phyloP scores from a whole-genome alignment of 257 asterid species.

The Haberlea rhodopensis region DNA sequence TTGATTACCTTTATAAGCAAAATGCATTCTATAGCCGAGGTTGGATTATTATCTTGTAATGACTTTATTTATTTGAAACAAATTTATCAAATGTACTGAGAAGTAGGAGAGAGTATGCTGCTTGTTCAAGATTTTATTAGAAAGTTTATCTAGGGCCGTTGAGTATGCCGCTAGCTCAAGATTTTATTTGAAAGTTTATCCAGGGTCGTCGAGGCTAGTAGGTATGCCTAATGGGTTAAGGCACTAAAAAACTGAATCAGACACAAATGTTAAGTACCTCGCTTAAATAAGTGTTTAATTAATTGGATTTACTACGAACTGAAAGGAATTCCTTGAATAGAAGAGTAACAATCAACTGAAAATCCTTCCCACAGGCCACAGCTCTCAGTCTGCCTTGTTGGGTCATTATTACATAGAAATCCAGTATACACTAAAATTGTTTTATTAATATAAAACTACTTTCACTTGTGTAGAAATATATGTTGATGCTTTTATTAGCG shows the following conservation, averaged over 20 bases:
- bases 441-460: no score
- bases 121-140: not conserved
- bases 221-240: not conserved
- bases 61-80: no score
- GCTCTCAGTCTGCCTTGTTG: not conserved
- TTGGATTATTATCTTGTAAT: no score
- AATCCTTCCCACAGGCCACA: not conserved
- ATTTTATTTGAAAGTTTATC: no score
- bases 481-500: slow-evolving; percentile 17
- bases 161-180: not conserved
- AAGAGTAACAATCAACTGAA: not conserved
- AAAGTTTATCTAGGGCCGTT: not conserved
- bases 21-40: not conserved
- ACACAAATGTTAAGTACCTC: not conserved
- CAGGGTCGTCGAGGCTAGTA: no score
- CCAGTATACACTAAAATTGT: no score
- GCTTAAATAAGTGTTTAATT: not conserved
- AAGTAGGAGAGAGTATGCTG: not conserved
- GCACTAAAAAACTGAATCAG: not conserved
- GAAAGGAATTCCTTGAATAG: not conserved
- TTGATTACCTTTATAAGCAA: not conserved
- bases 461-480: no score
- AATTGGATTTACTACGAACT: not conserved
- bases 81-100: not conserved
- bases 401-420: not conserved